These are phyloP conservation scores for Colletotrichum liaoningense DNA, from an alignment of 2,329 filamentous ascomycete species.

Conservation along the genomic window DNA sequence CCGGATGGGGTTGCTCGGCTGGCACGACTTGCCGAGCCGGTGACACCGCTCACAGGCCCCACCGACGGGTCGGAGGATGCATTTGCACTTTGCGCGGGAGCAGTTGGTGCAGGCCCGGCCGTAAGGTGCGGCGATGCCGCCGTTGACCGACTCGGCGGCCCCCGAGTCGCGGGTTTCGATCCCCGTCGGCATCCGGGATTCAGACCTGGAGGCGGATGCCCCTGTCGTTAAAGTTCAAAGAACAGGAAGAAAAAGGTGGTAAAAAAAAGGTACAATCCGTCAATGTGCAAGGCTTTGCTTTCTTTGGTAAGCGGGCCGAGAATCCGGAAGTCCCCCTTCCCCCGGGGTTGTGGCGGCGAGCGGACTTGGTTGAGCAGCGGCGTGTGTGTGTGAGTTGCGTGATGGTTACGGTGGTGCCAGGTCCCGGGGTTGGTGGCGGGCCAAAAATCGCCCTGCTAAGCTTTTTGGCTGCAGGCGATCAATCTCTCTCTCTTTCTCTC, in stretches of 20 bases:
- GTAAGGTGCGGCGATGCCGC: conserved; percentile 47
- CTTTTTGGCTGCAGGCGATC: conserved; percentile 3
- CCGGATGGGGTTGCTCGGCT: conserved; percentile 49
- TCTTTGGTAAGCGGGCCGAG: conserved; percentile 3
- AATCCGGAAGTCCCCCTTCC: neutral
- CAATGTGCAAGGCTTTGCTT: neutral
- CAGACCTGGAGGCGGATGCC: neutral
- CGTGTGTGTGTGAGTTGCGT: neutral
- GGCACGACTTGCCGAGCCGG: conserved; percentile 53
- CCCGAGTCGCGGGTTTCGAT: conserved; percentile 15
- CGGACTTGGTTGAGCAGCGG: conserved; percentile 2
- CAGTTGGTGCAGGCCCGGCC: conserved; percentile 55
- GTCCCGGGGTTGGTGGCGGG: neutral
- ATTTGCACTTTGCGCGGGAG: conserved; percentile 58
- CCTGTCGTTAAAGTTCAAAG: neutral
- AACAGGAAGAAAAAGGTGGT: too few species aligned
- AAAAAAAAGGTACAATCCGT: neutral
- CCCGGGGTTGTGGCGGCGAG: neutral
- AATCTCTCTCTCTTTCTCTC: too few species aligned
- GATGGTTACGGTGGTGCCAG: neutral
- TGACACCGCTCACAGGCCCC: conserved; percentile 52
- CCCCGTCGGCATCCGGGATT: conserved; percentile 33
- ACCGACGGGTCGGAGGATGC: conserved; percentile 47
- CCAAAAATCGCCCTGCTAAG: neutral
- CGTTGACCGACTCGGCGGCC: conserved; percentile 8